Evolutionary conservation across 2,329 filamentous ascomycete species (phyloP), one percentile per base, ranked within the genome.

Genomic region (Beauveria varroae): DNA sequence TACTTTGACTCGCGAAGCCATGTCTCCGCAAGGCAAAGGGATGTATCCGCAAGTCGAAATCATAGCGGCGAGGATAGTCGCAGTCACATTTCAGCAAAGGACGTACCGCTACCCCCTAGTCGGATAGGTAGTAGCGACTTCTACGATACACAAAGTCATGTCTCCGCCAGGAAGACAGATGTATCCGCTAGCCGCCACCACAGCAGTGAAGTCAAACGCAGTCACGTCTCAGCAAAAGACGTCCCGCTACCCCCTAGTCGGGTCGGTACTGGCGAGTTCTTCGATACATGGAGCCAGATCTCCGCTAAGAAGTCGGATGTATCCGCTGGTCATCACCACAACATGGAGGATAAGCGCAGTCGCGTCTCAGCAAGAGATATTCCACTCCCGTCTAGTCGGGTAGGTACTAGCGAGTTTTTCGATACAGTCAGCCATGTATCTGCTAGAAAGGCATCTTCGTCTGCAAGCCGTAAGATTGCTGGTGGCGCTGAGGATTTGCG

Each of bases 51-150:
- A 12, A 26, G 14, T 51, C 37, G 18, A 10, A 18, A 49, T 5
- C 10, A 14, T 24, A 37, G 24, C 41, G 41, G 24, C 10, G 30
- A 57, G n/a, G 46, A 46, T 44, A 20, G 16, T 24, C 50, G 55
- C 18, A 73, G 67, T 37, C 66, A 68, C 40, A 64, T 68, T 10
- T 70, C 70, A 71, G 14, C 58, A 41, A 28, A 43, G 47, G 30
- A 51, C 12, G n/a, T 52, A 9, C 47, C 57, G 22, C 37, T 59
- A 3, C 57, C 57, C 18, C 16, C 30, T 41, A 57, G 55, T 47
- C 41, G 46, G 12, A 34, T 22, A 7, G 54, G 44, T 24, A 57
- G 44, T 18, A 43, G 12, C 47, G 44, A 50, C 9, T 49, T 51
- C 24, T 30, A 26, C 28, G 55, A 57, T n/a, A 50, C 55, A 22